Percentiles rank a stretch among this genome's conserved stretches.
Conservation (phyloP, 2,329 filamentous ascomycete species). For the Simplicillium aogashimaense region DNA sequence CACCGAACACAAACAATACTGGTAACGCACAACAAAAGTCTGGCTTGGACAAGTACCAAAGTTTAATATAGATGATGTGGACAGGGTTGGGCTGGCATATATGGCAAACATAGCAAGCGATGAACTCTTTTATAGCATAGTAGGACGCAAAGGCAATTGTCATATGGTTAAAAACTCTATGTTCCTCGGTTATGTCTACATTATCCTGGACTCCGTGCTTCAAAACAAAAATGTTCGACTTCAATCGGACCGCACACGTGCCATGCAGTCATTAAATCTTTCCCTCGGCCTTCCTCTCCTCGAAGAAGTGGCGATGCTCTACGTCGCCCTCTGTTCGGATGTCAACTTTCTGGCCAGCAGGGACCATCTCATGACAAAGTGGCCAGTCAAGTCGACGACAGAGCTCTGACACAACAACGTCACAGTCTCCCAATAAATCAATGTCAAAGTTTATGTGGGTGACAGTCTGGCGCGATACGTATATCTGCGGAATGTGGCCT, state of each 20-base stretch:
- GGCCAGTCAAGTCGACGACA: constrained; percentile 75
- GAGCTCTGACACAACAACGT: constrained; percentile 80
- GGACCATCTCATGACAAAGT: constrained; percentile 73
- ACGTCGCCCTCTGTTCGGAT: constrained; percentile 30
- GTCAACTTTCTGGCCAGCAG: constrained; percentile 51
- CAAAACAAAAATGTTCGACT: too few relatives aligned
- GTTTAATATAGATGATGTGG: constrained; percentile 38
- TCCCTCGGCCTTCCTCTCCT: constrained; percentile 10
- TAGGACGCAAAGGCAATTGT: neutral
- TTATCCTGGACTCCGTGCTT: too few relatives aligned
- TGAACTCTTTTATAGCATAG: neutral
- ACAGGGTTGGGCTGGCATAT: neutral
- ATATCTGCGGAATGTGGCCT: constrained; percentile 76
- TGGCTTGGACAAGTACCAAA: constrained; percentile 59
- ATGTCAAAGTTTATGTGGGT: constrained; percentile 92
- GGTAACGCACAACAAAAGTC: constrained; percentile 27
- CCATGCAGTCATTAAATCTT: neutral
- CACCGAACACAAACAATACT: constrained; percentile 17
- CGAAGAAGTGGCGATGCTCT: constrained; percentile 26
- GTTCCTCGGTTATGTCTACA: too few relatives aligned
- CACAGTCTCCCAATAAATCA: constrained; percentile 90
- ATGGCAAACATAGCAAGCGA: neutral
- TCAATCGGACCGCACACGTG: neutral
- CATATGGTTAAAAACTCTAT: neutral
- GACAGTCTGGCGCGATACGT: constrained; percentile 77